Evolutionary conservation across 352 stramenopile species (phyloP), one percentile per base, ranked within the genome.

Genomic region (Thalassiosira mediterranea): DNA sequence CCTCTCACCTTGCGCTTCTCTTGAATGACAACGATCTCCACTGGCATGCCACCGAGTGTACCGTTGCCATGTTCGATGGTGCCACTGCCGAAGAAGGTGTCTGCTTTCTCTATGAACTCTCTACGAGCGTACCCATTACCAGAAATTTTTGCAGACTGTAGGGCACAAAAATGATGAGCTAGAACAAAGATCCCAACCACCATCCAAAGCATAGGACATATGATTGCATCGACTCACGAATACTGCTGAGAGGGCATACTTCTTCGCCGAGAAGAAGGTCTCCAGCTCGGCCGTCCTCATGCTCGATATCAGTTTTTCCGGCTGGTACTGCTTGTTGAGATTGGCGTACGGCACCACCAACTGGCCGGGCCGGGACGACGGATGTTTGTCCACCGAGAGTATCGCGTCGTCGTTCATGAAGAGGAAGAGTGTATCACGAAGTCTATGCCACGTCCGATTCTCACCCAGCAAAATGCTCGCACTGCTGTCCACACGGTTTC

Each of bases 291-390:
- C 37, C 8, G 37, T 15, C 8, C 15, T 54, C 46, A 54, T 54
- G 10, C 46, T 54, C 7, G 19, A 54, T 25, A 23, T 23, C 46
- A 54, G 8, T 23, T 54, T 54, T 10, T 54, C 19, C 5, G 63
- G 63, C 53, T 79, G 71, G 34, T 74, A 70, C 15, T 53, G 15
- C n/a, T 42, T 21, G 63, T 64, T 42, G 1, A 47, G 60, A 59
- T 79, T 79, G 4, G 68, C 31, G 13, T 68, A 72, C 4, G 71
- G 71, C 5, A 70, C 57, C 4, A 79, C 19, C 40, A 79, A 51
- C 26, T 79, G 54, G 25, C 62, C 46, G 46, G 46, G 11, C 11
- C 46, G 13, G 10, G 5, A 10, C 5, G 11, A 25, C 5, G 46
- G 13, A 13, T 17, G 11, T 23, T 54, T 54, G 17, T 54, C 46